phyloP scores from a whole-genome alignment of 495 filamentous ascomycete species.

The Penicillium steckii region DNA sequence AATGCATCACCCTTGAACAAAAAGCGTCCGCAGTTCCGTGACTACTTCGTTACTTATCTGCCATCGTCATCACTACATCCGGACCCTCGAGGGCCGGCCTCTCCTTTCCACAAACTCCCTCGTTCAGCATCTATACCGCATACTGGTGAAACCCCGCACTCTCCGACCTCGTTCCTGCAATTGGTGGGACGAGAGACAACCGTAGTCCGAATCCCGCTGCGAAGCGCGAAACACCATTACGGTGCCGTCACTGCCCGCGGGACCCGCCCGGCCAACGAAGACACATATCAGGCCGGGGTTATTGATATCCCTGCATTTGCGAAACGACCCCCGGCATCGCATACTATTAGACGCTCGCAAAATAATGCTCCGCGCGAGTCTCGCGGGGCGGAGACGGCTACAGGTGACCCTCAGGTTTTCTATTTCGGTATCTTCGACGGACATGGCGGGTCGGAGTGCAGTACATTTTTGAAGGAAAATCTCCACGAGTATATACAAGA shows the following conservation, averaged over 20 bases:
- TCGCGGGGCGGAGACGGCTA: conserved; percentile 65
- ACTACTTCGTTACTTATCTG: conserved; percentile 95
- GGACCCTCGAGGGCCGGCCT: conserved; percentile 65
- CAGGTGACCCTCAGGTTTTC: conserved; percentile 91
- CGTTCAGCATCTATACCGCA: conserved; percentile 82
- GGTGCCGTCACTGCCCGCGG: conserved; percentile 78
- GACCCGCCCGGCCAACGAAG: conserved; percentile 84
- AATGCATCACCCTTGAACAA: conserved; percentile 4
- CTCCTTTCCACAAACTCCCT: conserved; percentile 71
- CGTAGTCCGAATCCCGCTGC: conserved; percentile 95
- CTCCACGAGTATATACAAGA: conserved; percentile 89
- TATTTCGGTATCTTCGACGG: conserved; percentile 97
- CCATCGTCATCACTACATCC: conserved; percentile 92
- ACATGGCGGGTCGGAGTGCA: conserved; percentile 89
- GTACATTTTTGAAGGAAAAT: conserved; percentile 76
- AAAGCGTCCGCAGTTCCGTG: conserved; percentile 70
- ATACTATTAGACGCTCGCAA: conserved; percentile 49
- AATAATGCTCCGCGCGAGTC: conserved; percentile 34
- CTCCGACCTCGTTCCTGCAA: conserved; percentile 55
- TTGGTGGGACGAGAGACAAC: conserved; percentile 75
- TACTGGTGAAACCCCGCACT: conserved; percentile 49
- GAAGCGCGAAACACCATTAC: conserved; percentile 94
- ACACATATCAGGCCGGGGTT: conserved; percentile 91
- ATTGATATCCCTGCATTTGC: conserved; percentile 92
- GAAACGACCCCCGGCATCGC: conserved; percentile 68